Evolutionary conservation across 2,329 filamentous ascomycete species (phyloP), one percentile per base, ranked within the genome.

Genomic region (Chrysoporthe deuterocubensis): DNA sequence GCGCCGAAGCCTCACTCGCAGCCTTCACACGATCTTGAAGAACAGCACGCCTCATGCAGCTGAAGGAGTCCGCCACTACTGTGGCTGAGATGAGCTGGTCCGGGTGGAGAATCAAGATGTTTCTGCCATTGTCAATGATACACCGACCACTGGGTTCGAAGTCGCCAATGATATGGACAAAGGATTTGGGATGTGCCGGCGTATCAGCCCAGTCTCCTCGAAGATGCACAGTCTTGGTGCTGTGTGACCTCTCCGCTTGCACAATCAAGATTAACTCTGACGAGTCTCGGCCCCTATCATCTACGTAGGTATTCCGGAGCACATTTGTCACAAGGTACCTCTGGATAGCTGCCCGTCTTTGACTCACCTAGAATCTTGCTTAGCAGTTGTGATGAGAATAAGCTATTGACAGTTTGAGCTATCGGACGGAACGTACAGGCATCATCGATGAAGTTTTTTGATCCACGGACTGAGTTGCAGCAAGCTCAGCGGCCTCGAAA

Each of bases 41-140:
- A 1, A 98, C 95, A 42, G 96, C 94, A 71, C 95, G 91, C 21
- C 96, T 91, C 76, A 92, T 90, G 76, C 96, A 99, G 34, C 90
- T 90, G 76, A 98, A 97, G 0, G 96, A 97, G 78, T 99, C 96
- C n/a, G 94, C 94, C 56, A 99, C 92, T 5, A 96, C 93, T 0
- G 96, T 98, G 2, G 96, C 92, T 2, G 96, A 98, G 64, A 99
- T 91, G 44, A 99, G 86, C 79, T 98, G 94, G 75, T 99, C 96
- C 0, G 96, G 96, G 75, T 99, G 94, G 16, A 99, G 81, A 67
- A 99, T 94, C 62, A 99, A 82, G 78, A 98, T 91, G 73, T 94
- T 93, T 62, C 90, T 85, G 2, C 86, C 84, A 76, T 98, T 93
- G 75, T 97, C 92, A 70, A 98, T 85, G 59, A 96, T 81, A 76